Conservation (phyloP, 1,139 yeast species). For the Taiozyma sp. region DNA sequence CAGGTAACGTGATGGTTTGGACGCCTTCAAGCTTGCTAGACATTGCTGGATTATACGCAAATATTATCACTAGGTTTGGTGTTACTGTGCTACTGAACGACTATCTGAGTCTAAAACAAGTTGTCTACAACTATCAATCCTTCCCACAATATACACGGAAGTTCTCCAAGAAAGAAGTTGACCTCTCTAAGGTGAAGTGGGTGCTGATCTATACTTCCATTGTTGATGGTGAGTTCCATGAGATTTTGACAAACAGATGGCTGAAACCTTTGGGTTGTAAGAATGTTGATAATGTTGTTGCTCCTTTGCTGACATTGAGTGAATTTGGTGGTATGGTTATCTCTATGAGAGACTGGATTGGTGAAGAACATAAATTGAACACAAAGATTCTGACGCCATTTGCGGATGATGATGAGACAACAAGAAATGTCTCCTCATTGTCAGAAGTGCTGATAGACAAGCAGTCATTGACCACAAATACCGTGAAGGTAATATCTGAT, state of each 20-base stretch:
- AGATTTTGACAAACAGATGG: slow-evolving; percentile 88
- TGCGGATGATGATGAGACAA: slow-evolving; percentile 24
- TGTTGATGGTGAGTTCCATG: slow-evolving; percentile 91
- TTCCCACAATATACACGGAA: slow-evolving; percentile 82
- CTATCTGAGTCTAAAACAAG: slow-evolving; percentile 86
- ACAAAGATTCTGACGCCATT: slow-evolving; percentile 31
- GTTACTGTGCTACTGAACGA: slow-evolving; percentile 79
- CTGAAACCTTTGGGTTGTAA: slow-evolving; percentile 84
- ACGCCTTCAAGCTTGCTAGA: slow-evolving; percentile 72
- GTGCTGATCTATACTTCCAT: slow-evolving; percentile 88
- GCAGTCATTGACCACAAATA: slow-evolving; percentile 72
- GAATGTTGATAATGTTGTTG: slow-evolving; percentile 69
- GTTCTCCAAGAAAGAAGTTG: slow-evolving; percentile 72
- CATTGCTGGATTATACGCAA: slow-evolving; percentile 84
- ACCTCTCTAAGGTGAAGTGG: slow-evolving; percentile 78
- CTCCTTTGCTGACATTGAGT: slow-evolving; percentile 83
- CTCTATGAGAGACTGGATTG: slow-evolving; percentile 87
- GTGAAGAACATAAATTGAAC: slow-evolving; percentile 57
- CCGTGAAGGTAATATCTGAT: slow-evolving; percentile 63
- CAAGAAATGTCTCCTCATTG: slow-evolving; percentile 25
- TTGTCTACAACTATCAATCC: slow-evolving; percentile 87
- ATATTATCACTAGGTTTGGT: slow-evolving; percentile 61
- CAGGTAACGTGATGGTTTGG: slow-evolving; percentile 82
- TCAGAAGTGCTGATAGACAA: slow-evolving; percentile 77
- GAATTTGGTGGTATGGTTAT: slow-evolving; percentile 98